Conservation (phyloP, 208 protist species). For the Leishmania tarentolae region DNA sequence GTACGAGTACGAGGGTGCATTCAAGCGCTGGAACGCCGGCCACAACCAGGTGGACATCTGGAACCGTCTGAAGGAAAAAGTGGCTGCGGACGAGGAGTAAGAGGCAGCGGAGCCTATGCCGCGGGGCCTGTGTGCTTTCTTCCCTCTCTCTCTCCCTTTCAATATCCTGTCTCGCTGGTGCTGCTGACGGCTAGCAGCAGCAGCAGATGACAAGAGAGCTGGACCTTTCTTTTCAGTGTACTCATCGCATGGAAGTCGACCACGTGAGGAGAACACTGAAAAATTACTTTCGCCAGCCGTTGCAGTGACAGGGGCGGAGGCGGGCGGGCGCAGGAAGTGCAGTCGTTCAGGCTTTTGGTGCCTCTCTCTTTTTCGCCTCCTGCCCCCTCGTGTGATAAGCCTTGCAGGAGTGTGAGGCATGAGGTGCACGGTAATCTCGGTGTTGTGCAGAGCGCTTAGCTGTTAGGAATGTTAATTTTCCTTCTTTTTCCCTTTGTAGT, state of each 20-base stretch:
- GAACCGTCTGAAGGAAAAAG: slow-evolving; percentile 83
- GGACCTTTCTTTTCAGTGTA: not conserved
- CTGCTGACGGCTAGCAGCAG: not conserved
- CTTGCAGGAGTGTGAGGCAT: not conserved
- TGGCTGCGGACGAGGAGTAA: slow-evolving; percentile 52
- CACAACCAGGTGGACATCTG: slow-evolving; percentile 89
- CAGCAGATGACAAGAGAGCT: not conserved
- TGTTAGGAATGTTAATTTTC: not conserved
- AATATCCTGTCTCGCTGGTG: not conserved
- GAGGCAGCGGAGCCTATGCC: not conserved
- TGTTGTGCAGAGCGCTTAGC: not conserved
- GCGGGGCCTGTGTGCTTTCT: not conserved
- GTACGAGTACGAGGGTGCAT: slow-evolving; percentile 65
- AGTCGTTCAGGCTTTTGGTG: not conserved
- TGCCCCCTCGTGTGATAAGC: not conserved
- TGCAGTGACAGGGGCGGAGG: not conserved
- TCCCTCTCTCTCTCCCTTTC: not conserved
- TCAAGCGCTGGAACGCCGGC: slow-evolving; percentile 78
- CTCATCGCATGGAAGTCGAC: not conserved
- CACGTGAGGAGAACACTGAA: not conserved
- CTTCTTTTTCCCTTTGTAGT: not conserved
- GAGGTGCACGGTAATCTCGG: not conserved
- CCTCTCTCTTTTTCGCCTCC: not conserved
- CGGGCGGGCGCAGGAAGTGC: not conserved
- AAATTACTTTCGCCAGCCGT: not conserved